These are phyloP conservation scores for Scheffersomyces stipitis DNA, from an alignment of 805 yeast species.

Conservation along the genomic window DNA sequence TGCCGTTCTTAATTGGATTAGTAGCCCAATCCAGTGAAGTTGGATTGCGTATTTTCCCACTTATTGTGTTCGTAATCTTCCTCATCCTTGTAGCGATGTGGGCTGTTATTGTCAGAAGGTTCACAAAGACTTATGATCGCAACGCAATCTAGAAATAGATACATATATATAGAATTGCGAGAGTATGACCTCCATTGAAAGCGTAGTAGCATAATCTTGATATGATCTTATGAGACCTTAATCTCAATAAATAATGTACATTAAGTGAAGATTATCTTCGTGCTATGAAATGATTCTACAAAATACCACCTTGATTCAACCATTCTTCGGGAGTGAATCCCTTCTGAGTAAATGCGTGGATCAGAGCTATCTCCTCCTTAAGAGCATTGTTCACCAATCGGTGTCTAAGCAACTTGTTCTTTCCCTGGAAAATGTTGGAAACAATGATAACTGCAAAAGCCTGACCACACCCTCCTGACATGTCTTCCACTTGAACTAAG, in stretches of 20 bases:
- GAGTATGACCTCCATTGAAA: background rate
- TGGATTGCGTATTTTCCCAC: conserved; percentile 33
- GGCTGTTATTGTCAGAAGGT: conserved; percentile 17
- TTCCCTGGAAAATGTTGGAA: conserved; percentile 65
- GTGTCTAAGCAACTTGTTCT: conserved; percentile 83
- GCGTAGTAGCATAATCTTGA: background rate
- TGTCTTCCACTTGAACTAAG: conserved; percentile 71
- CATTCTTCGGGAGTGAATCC: conserved; percentile 88
- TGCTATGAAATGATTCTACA: background rate
- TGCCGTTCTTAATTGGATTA: conserved; percentile 66
- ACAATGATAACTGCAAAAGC: conserved; percentile 94
- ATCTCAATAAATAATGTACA: background rate
- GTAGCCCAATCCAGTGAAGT: conserved; percentile 34
- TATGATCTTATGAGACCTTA: no score
- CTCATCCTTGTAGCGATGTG: conserved; percentile 25
- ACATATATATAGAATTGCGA: background rate
- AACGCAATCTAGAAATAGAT: background rate
- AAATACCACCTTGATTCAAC: conserved; percentile 43
- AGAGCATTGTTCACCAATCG: conserved; percentile 78
- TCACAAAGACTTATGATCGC: conserved; percentile 2
- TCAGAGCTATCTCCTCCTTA: conserved; percentile 78
- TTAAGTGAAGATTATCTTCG: background rate
- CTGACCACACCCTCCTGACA: conserved; percentile 94
- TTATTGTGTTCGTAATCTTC: conserved; percentile 26
- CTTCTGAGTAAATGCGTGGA: conserved; percentile 96